Evolutionary conservation across 2,329 filamentous ascomycete species (phyloP).

Genomic region (Gaeumannomyces sp.): DNA sequence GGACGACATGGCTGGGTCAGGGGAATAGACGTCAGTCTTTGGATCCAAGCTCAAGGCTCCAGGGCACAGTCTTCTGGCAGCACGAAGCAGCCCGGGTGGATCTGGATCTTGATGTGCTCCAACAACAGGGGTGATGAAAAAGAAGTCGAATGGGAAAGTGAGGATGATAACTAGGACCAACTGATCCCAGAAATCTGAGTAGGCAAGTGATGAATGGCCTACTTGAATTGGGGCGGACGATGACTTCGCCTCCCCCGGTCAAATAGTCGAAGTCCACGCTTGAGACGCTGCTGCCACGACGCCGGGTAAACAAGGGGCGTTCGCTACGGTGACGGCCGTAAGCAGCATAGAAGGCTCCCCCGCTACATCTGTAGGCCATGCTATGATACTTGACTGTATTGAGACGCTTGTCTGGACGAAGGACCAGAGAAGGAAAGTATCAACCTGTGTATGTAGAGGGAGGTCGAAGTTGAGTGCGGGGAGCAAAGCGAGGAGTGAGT

Average conservation of each 20-base stretch:
- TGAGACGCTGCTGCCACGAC: background rate
- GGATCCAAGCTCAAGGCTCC: background rate
- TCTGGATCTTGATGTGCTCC: background rate
- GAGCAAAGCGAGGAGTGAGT: background rate
- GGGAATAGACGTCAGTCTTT: background rate
- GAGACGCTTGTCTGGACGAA: background rate
- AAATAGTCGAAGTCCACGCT: no score
- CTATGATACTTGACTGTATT: background rate
- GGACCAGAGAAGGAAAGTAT: background rate
- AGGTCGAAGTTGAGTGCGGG: background rate
- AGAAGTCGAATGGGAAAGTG: background rate
- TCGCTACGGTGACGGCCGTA: background rate
- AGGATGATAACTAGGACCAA: no score
- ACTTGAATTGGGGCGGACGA: no score
- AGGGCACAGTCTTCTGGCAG: background rate
- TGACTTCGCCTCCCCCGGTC: no score
- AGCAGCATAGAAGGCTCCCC: background rate
- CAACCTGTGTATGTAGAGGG: background rate
- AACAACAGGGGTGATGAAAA: background rate
- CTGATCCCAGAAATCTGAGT: no score
- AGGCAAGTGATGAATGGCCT: no score
- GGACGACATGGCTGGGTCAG: conserved; percentile 1
- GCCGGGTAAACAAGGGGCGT: no score
- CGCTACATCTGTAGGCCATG: background rate
- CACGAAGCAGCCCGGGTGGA: background rate